Evolutionary conservation across 176 grass and related monocot species (phyloP), one percentile per base, ranked within the genome.

Genomic region (Avena atlantica): DNA sequence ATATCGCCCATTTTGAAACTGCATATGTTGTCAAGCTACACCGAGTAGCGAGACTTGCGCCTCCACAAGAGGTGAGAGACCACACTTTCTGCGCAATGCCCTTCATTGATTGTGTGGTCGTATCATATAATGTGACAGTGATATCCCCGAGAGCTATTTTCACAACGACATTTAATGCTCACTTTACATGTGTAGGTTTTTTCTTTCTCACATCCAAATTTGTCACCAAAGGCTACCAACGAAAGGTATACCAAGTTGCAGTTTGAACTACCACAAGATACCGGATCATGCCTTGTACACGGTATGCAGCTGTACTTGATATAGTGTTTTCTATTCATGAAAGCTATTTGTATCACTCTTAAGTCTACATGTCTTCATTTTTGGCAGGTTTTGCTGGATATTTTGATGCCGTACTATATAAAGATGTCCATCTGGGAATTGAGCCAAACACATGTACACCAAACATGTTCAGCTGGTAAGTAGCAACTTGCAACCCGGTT

Each of bases 401-500:
- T 78, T 99, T 99, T 78, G 89, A 99, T 85, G 91, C 97, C 0
- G 60, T 90, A 58, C 85, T 98, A 15, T 98, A 98, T 75, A 94
- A 93, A 80, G 97, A 98, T 50, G 97, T 98, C 69, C 97, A 96
- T 94, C 92, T 98, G 0, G 97, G 97, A 76, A 98, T 98, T 57
- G 97, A 98, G 78, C 93, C 97, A 70, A 92, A 88, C 63, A 94
- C 90, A 4, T 87, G 90, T 81, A 98, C 97, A n/a, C 97, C 97
- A 83, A 98, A 96, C 86, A 98, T 98, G 97, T 98, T 98, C 82
- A 98, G 97, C 79, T 98, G 97, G 97, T 98, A 94, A 70, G 40
- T 12, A 45, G 19, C 69, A 21, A 72, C 8, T 63, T 14, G n/a
- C 78, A 78, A 63, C 14, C 50, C 65, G 4, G 37, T 55, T 24